Conservation (phyloP, 2,329 filamentous ascomycete species). For the Aspergillus udagawae region DNA sequence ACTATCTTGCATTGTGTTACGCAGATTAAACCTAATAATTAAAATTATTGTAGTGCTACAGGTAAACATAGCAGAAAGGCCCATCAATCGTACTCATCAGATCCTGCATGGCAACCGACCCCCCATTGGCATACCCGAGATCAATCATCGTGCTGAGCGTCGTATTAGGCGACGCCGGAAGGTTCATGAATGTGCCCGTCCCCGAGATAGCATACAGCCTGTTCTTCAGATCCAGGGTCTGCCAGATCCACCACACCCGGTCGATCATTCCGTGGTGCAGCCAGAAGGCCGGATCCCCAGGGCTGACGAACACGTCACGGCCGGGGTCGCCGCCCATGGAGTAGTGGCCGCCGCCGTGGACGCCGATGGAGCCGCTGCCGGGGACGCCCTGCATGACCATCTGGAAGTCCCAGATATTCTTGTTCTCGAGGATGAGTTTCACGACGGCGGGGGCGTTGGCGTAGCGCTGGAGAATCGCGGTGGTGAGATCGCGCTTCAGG, state of each 20-base stretch:
- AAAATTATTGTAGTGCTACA: no score
- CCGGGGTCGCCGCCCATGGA: conserved; percentile 45
- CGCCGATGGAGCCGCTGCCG: conserved; percentile 31
- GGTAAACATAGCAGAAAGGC: conserved; percentile 43
- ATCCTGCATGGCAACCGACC: conserved; percentile 33
- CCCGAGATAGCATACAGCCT: conserved; percentile 38
- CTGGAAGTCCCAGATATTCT: conserved; percentile 32
- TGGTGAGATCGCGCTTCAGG: conserved; percentile 24
- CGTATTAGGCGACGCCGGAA: conserved; percentile 41
- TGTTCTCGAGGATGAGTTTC: conserved; percentile 15
- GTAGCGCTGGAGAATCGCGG: conserved; percentile 14
- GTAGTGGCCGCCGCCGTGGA: conserved; percentile 48
- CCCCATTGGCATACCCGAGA: conserved; percentile 34
- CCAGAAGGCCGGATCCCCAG: conserved; percentile 47
- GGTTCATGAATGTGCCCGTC: conserved; percentile 44
- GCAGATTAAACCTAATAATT: no score
- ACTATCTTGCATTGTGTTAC: no score
- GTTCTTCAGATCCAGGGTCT: conserved; percentile 40
- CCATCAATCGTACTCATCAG: conserved; percentile 43
- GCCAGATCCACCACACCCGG: conserved; percentile 49
- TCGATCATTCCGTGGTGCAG: conserved; percentile 49
- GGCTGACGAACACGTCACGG: conserved; percentile 43
- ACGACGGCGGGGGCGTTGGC: conserved; percentile 21
- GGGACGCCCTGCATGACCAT: conserved; percentile 37
- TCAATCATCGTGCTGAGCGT: conserved; percentile 44